Percentiles rank a stretch among this genome's conserved stretches.
Conservation (phyloP, 2,329 filamentous ascomycete species). For the Claviceps humidiphila region DNA sequence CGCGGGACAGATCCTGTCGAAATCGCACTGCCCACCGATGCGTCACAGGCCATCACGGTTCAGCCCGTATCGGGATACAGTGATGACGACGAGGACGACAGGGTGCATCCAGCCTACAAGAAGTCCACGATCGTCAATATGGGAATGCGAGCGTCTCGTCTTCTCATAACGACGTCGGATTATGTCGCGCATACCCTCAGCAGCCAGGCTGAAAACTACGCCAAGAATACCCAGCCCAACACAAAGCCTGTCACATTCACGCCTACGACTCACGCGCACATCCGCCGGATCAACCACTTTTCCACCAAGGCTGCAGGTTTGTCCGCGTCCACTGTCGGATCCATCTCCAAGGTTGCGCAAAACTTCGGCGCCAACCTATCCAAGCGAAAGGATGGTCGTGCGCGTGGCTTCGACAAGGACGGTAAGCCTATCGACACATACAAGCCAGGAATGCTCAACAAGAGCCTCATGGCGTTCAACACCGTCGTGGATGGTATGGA, state of each 20-base stretch:
- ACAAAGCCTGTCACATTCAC: conserved; percentile 78
- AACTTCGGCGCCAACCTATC: conserved; percentile 68
- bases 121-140: conserved; percentile 77
- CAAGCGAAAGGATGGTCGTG: conserved; percentile 35
- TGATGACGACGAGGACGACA: conserved; percentile 32
- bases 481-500: conserved; percentile 91
- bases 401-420: conserved; percentile 54
- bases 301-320: conserved; percentile 67
- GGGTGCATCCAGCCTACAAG: conserved; percentile 77
- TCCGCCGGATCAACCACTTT: conserved; percentile 81
- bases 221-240: conserved; percentile 63
- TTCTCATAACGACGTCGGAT: conserved; percentile 80
- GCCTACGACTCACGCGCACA: conserved; percentile 68
- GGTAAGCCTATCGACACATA: conserved; percentile 52
- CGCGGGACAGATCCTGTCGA: conserved; percentile 53
- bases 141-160: conserved; percentile 73
- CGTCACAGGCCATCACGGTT: conserved; percentile 50
- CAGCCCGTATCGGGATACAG: conserved; percentile 47
- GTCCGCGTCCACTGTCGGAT: conserved; percentile 75
- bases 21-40: conserved; percentile 58
- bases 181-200: conserved; percentile 68
- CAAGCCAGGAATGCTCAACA: conserved; percentile 89
- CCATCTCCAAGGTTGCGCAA: conserved; percentile 73
- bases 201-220: conserved; percentile 66
- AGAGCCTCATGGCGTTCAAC: conserved; percentile 89